Conservation (phyloP, 2,329 filamentous ascomycete genomes). For the Hypoxylon sp. region DNA sequence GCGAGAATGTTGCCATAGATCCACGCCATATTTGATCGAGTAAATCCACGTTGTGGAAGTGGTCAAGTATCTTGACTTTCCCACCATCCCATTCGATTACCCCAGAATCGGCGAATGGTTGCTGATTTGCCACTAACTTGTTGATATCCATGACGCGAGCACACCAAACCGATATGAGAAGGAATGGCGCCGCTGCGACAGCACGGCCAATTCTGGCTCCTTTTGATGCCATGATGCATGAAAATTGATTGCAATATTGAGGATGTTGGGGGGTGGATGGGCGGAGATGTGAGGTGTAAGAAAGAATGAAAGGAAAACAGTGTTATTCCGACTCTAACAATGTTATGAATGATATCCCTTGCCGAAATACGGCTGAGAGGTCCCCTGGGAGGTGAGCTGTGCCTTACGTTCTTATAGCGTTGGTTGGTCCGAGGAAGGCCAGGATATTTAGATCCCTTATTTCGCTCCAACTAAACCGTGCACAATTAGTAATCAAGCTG, state of each 20-base stretch:
- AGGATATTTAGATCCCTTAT: too few species aligned
- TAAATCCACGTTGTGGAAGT: constrained; percentile 38
- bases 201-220: constrained; percentile 21
- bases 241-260: background rate
- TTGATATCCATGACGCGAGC: constrained; percentile 36
- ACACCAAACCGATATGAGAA: constrained; percentile 39
- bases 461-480: too few species aligned
- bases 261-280: too few species aligned
- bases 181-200: constrained; percentile 35
- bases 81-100: constrained; percentile 45
- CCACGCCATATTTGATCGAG: constrained; percentile 45
- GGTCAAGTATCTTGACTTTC: constrained; percentile 37
- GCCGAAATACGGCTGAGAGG: too few species aligned
- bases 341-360: too few species aligned
- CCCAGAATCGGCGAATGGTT: constrained; percentile 39
- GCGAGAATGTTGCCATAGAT: constrained; percentile 40
- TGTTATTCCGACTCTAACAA: too few species aligned
- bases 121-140: constrained; percentile 29
- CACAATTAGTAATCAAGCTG: too few species aligned
- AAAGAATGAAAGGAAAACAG: too few species aligned
- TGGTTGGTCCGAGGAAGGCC: too few species aligned
- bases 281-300: too few species aligned
- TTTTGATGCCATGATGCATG: constrained; percentile 22
- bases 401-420: too few species aligned
- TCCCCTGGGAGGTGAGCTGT: too few species aligned